phyloP scores from a whole-genome alignment of 106 monocot genomes.

The Dendrobium nobile region DNA sequence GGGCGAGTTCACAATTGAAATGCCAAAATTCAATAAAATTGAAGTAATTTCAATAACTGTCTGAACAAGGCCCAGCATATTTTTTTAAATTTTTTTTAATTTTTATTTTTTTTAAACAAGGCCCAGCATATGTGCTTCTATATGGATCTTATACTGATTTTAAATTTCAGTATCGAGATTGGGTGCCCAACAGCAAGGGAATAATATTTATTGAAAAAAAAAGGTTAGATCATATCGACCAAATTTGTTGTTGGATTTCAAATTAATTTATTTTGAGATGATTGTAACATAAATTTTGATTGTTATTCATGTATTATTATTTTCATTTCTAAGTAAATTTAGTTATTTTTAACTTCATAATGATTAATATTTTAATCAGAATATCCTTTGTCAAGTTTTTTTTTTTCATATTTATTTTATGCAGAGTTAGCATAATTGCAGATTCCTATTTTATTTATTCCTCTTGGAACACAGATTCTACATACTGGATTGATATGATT shows the following conservation, averaged over 20 bases:
- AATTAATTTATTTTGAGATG: no score
- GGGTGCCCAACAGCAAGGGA: background rate
- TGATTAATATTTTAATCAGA: no score
- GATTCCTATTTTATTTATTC: background rate
- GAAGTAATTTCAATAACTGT: background rate
- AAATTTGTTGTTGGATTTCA: no score
- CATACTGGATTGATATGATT: background rate
- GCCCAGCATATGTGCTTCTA: background rate
- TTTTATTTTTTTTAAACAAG: background rate
- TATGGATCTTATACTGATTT: background rate
- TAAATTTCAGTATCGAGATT: background rate
- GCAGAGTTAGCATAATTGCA: background rate
- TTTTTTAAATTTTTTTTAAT: no score
- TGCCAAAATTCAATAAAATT: background rate
- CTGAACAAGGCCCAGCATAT: background rate
- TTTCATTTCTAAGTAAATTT: no score
- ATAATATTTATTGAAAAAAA: no score
- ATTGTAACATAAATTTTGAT: no score
- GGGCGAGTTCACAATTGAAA: background rate
- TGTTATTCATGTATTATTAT: no score
- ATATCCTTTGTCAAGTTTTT: no score
- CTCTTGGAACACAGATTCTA: background rate
- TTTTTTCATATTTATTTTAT: background rate
- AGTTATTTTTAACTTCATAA: no score
- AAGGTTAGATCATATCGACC: no score